These are phyloP conservation scores for Platanthera guangdongensis DNA, from an alignment of 106 monocot species.

Conservation along the genomic window DNA sequence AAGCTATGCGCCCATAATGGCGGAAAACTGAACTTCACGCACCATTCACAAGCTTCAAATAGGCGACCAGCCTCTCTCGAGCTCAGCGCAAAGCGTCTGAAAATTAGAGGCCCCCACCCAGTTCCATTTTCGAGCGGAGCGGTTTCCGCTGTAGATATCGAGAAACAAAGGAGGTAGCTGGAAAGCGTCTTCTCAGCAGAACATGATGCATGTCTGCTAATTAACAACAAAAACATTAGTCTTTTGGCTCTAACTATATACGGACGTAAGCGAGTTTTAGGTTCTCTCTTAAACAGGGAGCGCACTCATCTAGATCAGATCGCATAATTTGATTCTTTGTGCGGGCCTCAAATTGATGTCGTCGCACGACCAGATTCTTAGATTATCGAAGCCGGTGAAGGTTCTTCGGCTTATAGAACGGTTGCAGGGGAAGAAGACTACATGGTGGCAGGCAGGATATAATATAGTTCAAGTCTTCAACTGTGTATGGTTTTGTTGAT, in stretches of 20 bases:
- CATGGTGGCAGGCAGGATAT: neutral
- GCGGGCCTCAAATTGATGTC: slow-evolving; percentile 19
- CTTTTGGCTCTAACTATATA: slow-evolving; percentile 2
- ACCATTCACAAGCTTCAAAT: neutral
- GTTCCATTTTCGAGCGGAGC: neutral
- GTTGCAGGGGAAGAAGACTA: neutral
- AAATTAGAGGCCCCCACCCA: neutral
- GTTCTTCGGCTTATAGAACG: neutral
- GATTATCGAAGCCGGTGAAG: neutral
- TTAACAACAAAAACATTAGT: neutral
- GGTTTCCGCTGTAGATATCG: neutral
- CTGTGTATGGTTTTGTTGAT: slow-evolving; percentile 5
- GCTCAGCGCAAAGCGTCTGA: neutral
- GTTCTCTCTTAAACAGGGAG: neutral
- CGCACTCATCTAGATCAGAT: slow-evolving; percentile 8
- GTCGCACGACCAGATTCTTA: slow-evolving; percentile 10
- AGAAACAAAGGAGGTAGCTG: neutral
- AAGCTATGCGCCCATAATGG: neutral
- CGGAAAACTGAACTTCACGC: neutral
- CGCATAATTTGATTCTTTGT: slow-evolving; percentile 23
- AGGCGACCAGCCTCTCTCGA: neutral
- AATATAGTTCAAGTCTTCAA: neutral
- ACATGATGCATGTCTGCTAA: neutral
- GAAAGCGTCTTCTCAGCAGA: neutral
- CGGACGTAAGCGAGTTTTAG: neutral